phyloP scores from a whole-genome alignment of 768 basidiomycete species.

The Rhizopogon roseolus region DNA sequence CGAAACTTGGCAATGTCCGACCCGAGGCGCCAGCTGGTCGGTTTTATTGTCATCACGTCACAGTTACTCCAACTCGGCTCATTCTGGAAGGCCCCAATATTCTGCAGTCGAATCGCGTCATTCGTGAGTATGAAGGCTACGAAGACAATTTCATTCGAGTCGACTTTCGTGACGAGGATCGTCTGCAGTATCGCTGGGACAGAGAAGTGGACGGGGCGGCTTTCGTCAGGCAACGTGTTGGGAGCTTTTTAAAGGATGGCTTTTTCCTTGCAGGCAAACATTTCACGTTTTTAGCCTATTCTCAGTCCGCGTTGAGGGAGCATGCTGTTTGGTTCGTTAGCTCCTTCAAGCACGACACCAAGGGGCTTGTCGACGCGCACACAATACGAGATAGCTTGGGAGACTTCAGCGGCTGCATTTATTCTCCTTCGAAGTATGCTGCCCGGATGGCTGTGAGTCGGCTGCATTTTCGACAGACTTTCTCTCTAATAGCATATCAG shows the following conservation, averaged over 20 bases:
- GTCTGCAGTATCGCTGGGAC: conserved; percentile 68
- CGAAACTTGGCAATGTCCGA: conserved; percentile 13
- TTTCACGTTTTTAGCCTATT: conserved; percentile 83
- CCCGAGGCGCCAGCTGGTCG: conserved; percentile 27
- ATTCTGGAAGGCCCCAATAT: conserved; percentile 74
- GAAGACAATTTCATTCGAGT: conserved; percentile 76
- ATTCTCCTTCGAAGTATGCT: conserved; percentile 72
- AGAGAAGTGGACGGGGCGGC: conserved; percentile 53
- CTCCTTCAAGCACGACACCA: conserved; percentile 47
- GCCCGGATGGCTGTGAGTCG: conserved; percentile 57
- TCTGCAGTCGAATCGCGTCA: conserved; percentile 75
- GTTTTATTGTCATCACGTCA: conserved; percentile 71
- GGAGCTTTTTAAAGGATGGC: conserved; percentile 53
- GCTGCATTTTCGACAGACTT: neutral
- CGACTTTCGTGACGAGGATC: conserved; percentile 82
- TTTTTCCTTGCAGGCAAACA: conserved; percentile 64
- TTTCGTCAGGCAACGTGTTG: conserved; percentile 58
- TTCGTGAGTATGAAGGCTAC: conserved; percentile 58
- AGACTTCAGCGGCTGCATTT: conserved; percentile 56
- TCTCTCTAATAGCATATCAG: conserved; percentile 12
- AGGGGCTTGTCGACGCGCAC: conserved; percentile 46
- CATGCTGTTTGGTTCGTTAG: conserved; percentile 83
- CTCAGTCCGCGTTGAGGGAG: conserved; percentile 68
- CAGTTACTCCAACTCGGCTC: conserved; percentile 70
- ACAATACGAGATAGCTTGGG: conserved; percentile 62